Evolutionary conservation across 176 grass and related monocot species (phyloP).

Genomic region (Themeda triandra): DNA sequence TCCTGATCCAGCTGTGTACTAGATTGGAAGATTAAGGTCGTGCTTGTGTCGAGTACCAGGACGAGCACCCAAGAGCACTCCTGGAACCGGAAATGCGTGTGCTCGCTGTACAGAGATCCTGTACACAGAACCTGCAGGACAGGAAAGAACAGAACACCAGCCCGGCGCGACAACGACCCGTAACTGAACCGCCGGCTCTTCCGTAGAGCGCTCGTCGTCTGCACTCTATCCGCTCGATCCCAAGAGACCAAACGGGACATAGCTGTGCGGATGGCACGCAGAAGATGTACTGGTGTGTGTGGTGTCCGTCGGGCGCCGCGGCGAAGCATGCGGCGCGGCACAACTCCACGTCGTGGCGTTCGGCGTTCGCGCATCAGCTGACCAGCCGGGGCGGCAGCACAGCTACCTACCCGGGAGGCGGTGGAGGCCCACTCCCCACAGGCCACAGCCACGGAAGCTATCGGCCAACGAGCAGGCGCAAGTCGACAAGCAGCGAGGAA

Average conservation of each 20-base stretch:
- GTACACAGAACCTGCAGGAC: background rate
- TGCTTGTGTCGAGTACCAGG: background rate
- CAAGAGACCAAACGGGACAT: background rate
- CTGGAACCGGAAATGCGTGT: background rate
- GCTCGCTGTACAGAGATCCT: background rate
- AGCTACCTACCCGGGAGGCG: constrained; percentile 7
- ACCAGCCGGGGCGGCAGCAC: background rate
- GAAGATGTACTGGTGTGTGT: background rate
- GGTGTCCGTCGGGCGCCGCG: background rate
- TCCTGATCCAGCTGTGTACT: background rate
- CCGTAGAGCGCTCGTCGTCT: too few relatives aligned
- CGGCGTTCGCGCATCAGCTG: background rate
- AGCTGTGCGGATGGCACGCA: background rate
- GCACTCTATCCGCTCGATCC: background rate
- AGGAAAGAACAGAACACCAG: background rate
- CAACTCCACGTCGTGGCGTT: background rate
- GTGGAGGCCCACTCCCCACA: background rate
- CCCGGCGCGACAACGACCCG: background rate
- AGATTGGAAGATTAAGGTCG: too few relatives aligned
- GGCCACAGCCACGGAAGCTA: too few relatives aligned
- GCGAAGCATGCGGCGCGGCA: too few relatives aligned
- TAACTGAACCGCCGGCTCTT: background rate
- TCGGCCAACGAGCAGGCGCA: background rate
- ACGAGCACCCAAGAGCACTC: background rate
- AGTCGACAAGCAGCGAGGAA: background rate